A percentile compares a stretch with the other conserved stretches of the same genome.
These are phyloP conservation scores for Quercus phellos DNA, from an alignment of 331 rosid species.

Conservation along the genomic window DNA sequence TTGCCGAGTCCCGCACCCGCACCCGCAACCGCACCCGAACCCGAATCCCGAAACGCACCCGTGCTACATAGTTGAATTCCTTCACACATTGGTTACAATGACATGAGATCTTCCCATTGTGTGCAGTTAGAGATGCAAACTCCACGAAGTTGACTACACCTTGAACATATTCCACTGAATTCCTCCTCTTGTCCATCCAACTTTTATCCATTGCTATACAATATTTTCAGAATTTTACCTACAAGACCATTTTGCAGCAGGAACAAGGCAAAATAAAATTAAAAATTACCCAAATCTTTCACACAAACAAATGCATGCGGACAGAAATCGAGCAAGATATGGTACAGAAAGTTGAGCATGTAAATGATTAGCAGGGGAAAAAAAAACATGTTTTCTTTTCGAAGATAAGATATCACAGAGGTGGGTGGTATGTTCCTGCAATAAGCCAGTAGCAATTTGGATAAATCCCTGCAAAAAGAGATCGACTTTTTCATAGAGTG, in stretches of 20 bases:
- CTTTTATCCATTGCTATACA: no score
- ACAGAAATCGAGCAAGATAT: neutral
- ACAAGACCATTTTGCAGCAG: neutral
- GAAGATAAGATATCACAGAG: neutral
- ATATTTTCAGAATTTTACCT: no score
- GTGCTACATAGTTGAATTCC: no score
- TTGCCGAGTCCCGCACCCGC: no score
- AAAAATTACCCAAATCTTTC: neutral
- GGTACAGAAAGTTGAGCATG: neutral
- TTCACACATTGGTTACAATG: no score
- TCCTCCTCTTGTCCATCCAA: no score
- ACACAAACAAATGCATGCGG: neutral
- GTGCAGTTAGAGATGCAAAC: no score
- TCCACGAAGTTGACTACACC: no score
- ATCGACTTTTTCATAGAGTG: constrained; percentile 68
- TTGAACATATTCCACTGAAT: no score
- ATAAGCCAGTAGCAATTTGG: constrained; percentile 71
- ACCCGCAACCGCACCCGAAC: no score
- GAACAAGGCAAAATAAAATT: neutral
- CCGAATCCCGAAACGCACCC: no score
- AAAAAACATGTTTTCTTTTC: constrained; percentile 1
- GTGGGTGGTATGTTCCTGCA: constrained; percentile 44
- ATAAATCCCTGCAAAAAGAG: constrained; percentile 71
- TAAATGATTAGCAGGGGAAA: neutral
- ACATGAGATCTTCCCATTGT: no score